Evolutionary conservation across 1,139 yeast species (phyloP).

Genomic region (Zygosaccharomyces pseudobailii): DNA sequence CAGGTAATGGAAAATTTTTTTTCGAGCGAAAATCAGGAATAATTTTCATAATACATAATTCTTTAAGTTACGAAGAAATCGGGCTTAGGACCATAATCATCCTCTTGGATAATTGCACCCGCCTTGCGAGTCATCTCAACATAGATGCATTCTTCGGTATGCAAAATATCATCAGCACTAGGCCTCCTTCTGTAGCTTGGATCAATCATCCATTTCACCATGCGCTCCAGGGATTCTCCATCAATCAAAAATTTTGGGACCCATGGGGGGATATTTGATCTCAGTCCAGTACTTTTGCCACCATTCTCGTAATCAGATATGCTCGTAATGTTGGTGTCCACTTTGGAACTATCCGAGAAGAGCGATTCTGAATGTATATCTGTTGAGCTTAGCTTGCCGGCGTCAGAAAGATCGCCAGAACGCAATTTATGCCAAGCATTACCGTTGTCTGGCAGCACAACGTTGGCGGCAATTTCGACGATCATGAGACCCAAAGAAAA

Average conservation of each 20-base stretch:
- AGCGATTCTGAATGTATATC: constrained; percentile 42
- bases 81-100: constrained; percentile 86
- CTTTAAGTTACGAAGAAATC: constrained; percentile 27
- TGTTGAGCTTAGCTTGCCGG: constrained; percentile 77
- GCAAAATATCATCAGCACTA: constrained; percentile 63
- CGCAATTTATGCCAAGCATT: constrained; percentile 94
- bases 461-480: constrained; percentile 94
- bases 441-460: constrained; percentile 92
- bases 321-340: constrained; percentile 27
- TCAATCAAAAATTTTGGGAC: constrained; percentile 81
- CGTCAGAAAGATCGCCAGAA: constrained; percentile 93
- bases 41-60: no score
- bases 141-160: constrained; percentile 65
- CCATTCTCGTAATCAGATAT: constrained; percentile 13
- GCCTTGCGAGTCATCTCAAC: constrained; percentile 83
- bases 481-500: constrained; percentile 89
- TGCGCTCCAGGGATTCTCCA: constrained; percentile 68
- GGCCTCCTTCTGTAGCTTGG: constrained; percentile 87
- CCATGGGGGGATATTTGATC: constrained; percentile 53
- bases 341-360: constrained; percentile 27
- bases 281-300: neutral
- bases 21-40: neutral
- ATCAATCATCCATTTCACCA: constrained; percentile 84
- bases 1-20: neutral
- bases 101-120: constrained; percentile 94